A percentile compares a stretch with the other conserved stretches of the same genome.
Conservation (phyloP, 257 asterid species). For the Phtheirospermum japonicum region DNA sequence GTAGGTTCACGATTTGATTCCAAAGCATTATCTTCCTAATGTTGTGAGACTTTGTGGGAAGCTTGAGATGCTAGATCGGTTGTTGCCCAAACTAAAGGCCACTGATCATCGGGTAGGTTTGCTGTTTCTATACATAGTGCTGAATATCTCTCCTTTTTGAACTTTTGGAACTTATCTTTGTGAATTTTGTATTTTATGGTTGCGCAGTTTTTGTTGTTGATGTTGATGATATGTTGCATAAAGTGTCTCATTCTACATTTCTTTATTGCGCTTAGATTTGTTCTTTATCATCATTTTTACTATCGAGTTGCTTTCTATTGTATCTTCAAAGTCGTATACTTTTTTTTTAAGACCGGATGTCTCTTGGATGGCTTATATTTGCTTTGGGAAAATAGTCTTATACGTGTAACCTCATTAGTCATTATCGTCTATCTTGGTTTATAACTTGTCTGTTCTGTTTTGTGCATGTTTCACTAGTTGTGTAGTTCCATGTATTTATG, state of each 20-base stretch:
- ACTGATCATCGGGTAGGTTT: slow-evolving; percentile 92
- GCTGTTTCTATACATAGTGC: slow-evolving; percentile 12
- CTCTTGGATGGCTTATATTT: slow-evolving; percentile 9
- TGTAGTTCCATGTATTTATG: slow-evolving; percentile 13
- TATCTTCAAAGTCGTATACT: slow-evolving; percentile 3
- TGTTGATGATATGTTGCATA: slow-evolving; percentile 15
- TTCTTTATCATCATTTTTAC: slow-evolving; percentile 13
- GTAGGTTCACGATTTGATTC: slow-evolving; percentile 87
- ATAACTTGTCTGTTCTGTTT: not conserved
- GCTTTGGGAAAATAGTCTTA: not conserved
- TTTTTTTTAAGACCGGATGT: not conserved
- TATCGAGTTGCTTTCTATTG: slow-evolving; percentile 8
- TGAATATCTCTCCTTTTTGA: slow-evolving; percentile 19
- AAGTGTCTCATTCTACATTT: slow-evolving; percentile 9
- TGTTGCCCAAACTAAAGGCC: slow-evolving; percentile 93
- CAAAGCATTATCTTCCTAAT: slow-evolving; percentile 86
- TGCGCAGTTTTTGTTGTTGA: slow-evolving; percentile 11
- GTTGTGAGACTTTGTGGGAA: slow-evolving; percentile 93
- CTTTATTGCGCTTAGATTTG: slow-evolving; percentile 9
- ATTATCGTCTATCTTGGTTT: no score
- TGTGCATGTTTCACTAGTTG: slow-evolving; percentile 1
- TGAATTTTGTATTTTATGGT: slow-evolving; percentile 18
- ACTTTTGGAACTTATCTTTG: slow-evolving; percentile 12
- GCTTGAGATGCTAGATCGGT: slow-evolving; percentile 97
- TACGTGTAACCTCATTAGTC: no score